Base-by-base conservation (phyloP, 129 eudicot species). In the Tagetes patula region DNA sequence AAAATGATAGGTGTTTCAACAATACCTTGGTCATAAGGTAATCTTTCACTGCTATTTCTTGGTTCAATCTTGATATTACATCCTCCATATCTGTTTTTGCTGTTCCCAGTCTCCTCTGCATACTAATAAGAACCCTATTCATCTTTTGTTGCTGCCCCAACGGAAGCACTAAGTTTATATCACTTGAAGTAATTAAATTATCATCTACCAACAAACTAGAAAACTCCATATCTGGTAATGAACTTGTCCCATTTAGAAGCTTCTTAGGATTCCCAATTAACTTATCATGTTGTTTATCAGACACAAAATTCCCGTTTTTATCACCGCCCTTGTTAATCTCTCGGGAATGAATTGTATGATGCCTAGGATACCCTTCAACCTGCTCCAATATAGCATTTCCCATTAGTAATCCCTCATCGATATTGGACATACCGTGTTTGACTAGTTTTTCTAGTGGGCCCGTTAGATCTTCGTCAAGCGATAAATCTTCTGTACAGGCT, bases 71-170 rank as follows among this genome's bases (percentile, higher is more conserved):
- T 6, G 96, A 86, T 67, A 95, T 82, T 72, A 95, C 86, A 88
- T 95, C 99, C 80, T 95, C 97, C 89, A 95, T 90, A 75, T 95
- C 99, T 46, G 97, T 90, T 87, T 86, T 95, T 32, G 99, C 91
- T 2, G 96, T 88, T 47, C 83, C 87, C 47, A 95, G 68, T 82
- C 97, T 88, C 84, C 96, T 85, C 65, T 95, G 95, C 99, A 95
- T 80, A 71, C 85, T 83, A 56, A 67, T 47, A 61, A 91, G 87
- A 82, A 86, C 85, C 79, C 87, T 84, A 73, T 91, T 89, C 84
- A 95, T 70, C 70, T 85, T 90, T 55, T 85, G 88, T 49, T 86
- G 96, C 71, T 91, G 87, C 81, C 85, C 89, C 74, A 80, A 71
- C 1, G 97, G 99, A 79, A 95, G 85, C 69, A 85, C 77, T 41